Conservation (phyloP, 306 rosid genomes). For the Morella rubra region DNA sequence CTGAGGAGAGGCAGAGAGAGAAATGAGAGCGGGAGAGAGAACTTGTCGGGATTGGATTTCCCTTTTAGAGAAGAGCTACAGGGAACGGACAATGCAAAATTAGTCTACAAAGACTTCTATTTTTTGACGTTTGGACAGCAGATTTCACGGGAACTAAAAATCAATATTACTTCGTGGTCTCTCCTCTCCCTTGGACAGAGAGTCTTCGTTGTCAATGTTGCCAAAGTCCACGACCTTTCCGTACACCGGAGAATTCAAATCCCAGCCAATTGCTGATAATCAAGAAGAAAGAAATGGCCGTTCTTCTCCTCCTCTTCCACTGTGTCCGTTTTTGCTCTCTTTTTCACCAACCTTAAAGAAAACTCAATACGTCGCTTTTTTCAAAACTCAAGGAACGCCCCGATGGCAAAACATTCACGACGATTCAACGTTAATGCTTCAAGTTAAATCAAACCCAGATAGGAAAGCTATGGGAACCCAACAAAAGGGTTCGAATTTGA, state of each 20-base stretch:
- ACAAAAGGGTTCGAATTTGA: background rate
- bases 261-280: constrained; percentile 19
- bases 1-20: constrained; percentile 12
- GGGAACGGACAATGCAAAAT: constrained; percentile 33
- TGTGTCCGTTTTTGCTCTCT: background rate
- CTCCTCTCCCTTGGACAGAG: constrained; percentile 20
- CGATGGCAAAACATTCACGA: constrained; percentile 5
- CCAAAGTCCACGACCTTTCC: constrained; percentile 23
- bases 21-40: constrained; percentile 30
- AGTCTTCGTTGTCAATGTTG: constrained; percentile 48
- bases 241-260: constrained; percentile 22
- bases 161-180: constrained; percentile 17
- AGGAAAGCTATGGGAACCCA: constrained; percentile 11
- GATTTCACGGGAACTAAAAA: constrained; percentile 45
- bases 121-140: constrained; percentile 42
- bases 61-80: constrained; percentile 28
- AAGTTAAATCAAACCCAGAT: constrained; percentile 35
- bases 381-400: constrained; percentile 37
- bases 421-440: constrained; percentile 43
- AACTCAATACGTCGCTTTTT: constrained; percentile 49
- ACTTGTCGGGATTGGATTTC: constrained; percentile 44
- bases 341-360: constrained; percentile 50
- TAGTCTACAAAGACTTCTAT: constrained; percentile 36
- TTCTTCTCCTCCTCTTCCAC: background rate
- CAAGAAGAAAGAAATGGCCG: background rate